A percentile compares a stretch with the other conserved stretches of the same genome.
These are phyloP conservation scores for Peribolospora kevripleyi DNA, from an alignment of 768 basidiomycete genomes.

Conservation along the genomic window DNA sequence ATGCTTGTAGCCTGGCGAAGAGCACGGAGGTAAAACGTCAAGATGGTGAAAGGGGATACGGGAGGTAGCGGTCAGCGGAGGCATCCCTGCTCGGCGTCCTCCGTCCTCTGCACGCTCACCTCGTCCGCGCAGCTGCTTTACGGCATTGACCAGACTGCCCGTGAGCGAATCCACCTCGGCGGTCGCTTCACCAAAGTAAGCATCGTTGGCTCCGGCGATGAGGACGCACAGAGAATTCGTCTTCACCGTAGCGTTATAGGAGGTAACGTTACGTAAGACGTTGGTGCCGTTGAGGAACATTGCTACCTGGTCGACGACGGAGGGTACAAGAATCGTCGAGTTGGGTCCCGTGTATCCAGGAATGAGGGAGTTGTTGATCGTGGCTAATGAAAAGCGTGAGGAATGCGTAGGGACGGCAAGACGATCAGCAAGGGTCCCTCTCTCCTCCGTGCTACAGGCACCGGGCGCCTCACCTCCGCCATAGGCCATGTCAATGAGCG, in stretches of 20 bases:
- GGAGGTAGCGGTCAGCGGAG: no score
- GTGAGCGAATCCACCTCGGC: no score
- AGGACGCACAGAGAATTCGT: not conserved
- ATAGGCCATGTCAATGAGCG: no score
- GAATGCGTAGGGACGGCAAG: not conserved
- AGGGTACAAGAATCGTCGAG: not conserved
- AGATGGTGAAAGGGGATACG: not conserved
- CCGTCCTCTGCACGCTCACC: not conserved
- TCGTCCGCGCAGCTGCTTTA: not conserved
- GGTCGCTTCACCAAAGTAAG: not conserved
- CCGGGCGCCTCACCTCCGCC: no score
- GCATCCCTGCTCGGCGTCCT: not conserved
- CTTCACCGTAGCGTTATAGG: no score
- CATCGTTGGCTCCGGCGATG: slow-evolving; percentile 3
- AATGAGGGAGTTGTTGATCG: not conserved
- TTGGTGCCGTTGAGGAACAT: not conserved
- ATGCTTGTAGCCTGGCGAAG: not conserved
- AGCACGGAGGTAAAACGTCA: not conserved
- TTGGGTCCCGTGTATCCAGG: not conserved
- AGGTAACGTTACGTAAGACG: not conserved
- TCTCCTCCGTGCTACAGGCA: no score
- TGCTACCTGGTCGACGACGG: slow-evolving; percentile 1
- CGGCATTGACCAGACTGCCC: no score
- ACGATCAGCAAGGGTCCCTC: not conserved
- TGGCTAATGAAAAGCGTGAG: not conserved